A percentile compares a stretch with the other conserved stretches of the same genome.
Evolutionary conservation across 148 eudicot species (phyloP).

Genomic region (Diospyros lotus): DNA sequence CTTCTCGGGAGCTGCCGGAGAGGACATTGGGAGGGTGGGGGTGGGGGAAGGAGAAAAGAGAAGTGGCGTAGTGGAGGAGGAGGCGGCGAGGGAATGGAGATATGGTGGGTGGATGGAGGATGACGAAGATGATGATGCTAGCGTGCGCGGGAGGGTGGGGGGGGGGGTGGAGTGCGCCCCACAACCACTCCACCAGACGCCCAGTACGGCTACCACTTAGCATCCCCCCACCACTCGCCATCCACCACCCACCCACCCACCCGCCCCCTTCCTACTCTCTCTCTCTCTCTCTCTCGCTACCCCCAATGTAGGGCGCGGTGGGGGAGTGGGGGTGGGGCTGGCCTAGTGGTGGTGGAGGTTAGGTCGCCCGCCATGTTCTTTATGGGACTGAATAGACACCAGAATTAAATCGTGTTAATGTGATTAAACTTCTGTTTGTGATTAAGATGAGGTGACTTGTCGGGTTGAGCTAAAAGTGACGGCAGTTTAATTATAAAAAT

Average conservation of each 20-base stretch:
- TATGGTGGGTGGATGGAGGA: conserved; percentile 32
- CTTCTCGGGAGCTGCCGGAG: conserved; percentile 16
- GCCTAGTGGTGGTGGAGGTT: background rate
- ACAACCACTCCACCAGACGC: conserved; percentile 12
- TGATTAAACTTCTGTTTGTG: too few species aligned
- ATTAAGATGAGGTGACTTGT: too few species aligned
- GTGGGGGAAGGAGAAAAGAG: conserved; percentile 12
- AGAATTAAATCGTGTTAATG: too few species aligned
- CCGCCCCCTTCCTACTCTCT: background rate
- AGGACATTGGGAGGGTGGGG: conserved; percentile 11
- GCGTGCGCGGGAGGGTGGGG: conserved; percentile 29
- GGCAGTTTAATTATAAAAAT: too few species aligned
- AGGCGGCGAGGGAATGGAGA: conserved; percentile 8
- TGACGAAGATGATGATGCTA: conserved; percentile 43
- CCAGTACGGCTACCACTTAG: background rate
- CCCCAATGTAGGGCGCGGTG: background rate
- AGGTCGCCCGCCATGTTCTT: background rate
- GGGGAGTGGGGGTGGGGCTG: background rate
- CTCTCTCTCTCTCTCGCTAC: background rate
- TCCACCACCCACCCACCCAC: conserved; percentile 4
- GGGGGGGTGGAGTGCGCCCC: background rate
- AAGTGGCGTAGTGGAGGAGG: background rate
- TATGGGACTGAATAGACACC: too few species aligned
- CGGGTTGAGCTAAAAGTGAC: too few species aligned
- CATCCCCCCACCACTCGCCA: background rate